Base-by-base conservation (phyloP, 371 early-diverging fungal genomes). In the Phascolomyces articulosus region DNA sequence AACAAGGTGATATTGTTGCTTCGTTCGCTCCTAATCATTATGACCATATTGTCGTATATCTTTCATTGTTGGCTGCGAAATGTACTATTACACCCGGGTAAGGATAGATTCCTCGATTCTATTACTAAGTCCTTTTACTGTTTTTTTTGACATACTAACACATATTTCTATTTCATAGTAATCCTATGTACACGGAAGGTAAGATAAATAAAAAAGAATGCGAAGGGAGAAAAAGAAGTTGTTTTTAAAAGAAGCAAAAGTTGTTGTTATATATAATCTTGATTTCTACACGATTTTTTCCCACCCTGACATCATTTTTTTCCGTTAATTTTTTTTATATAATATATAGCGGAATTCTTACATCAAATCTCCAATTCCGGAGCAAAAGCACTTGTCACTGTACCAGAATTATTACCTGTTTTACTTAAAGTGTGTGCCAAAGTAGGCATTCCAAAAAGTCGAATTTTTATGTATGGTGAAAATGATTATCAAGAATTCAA, bases 21-120 rank as follows among this genome's bases (percentile, higher is more conserved):
- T 68, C 89, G 11, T 89, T 89, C 64, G 77, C 91, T 16, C 91
- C 90, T 31, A 95, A 94, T 53, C 78, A 80, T 51, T 66, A 70
- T 44, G 74, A 80, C 41, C 77, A 77, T 65, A 62, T 69, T 49
- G 55, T 77, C 13, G 56, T 80, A 0, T 74, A 75, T 31, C 67
- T 78, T 23, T 80, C 80, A 10, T 48, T 80, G 24, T 58, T 77
- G 15, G 80, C 70, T 9, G 75, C 80, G 18, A 65, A 72, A 60
- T 75, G 74, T 40, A 75, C 63, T 15, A 60, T 80, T 15, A 68
- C 72, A 11, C 80, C 80, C 38, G 80, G 77, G 72, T 75, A 67
- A 64, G 60, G 20, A 40, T 2, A n/a, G n/a, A n/a, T n/a, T n/a
- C n/a, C n/a, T n/a, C n/a, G n/a, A n/a, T n/a, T n/a, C n/a, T n/a